Base-by-base conservation (phyloP, 139 green algal species). In the Gonium pectorale region DNA sequence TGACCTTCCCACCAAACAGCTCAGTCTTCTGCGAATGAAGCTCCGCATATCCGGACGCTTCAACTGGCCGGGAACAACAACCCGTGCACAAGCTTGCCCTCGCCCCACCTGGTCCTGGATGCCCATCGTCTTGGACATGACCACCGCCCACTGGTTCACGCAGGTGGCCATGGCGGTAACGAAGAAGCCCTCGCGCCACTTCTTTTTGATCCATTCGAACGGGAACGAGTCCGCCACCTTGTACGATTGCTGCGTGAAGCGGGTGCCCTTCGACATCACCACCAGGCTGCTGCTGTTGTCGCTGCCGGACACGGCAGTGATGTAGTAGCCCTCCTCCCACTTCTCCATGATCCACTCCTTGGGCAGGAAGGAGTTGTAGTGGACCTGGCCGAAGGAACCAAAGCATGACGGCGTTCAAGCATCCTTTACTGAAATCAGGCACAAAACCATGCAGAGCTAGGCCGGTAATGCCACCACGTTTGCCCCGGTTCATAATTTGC, bases 171-270 rank as follows among this genome's bases (percentile, higher is more conserved):
- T 98, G 90, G 93, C 92, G 27, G 97, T 99, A 37, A 99, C 97
- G 80, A 97, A 99, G 90, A 99, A 99, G 31, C 97, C 97, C 92
- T 99, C 97, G 80, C 96, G 96, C 97, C 97, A 99, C 90, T 99
- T 99, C 90, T 99, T 99, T 94, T 99, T 99, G 85, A 99, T 99
- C 97, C 97, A 99, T 90, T 99, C 98, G 93, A 98, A 99, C 37
- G 97, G 97, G 88, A 99, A 99, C 21, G 92, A 97, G 92, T 99
- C 97, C 24, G 66, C 27, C 63, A 97, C 96, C 92, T 99, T 99
- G 95, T 99, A 99, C 51, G 86, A 95, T 89, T 99, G 97, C 92
- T 99, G 97, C 27, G 97, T 99, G 92, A 98, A 99, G 46, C 90
- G 89, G 22, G 96, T 99, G 85, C 97, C 95, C 85, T 97, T 98